phyloP scores from a whole-genome alignment of 495 filamentous ascomycete genomes.

The Penicillium flavigenum region DNA sequence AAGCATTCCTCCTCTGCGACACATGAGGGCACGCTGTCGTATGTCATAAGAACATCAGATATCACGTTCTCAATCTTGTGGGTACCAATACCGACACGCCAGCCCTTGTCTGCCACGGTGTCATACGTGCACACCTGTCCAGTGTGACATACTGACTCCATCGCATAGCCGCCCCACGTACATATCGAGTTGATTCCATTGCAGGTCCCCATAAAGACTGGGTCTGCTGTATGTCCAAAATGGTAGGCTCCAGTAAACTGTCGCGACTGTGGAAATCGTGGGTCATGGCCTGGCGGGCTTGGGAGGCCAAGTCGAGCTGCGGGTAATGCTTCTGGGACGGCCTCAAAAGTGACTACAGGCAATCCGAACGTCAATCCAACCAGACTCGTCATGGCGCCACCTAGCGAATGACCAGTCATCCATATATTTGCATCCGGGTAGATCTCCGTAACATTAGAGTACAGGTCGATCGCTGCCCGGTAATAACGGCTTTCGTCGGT shows the following conservation, averaged over 20 bases:
- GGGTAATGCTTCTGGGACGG: constrained; percentile 84
- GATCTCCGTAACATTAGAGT: constrained; percentile 83
- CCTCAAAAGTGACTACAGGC: constrained; percentile 86
- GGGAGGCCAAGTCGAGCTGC: constrained; percentile 84
- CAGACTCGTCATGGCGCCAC: constrained; percentile 80
- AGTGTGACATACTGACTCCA: constrained; percentile 89
- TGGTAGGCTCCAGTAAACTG: constrained; percentile 80
- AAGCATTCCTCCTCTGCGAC: constrained; percentile 71
- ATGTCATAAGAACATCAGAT: constrained; percentile 76
- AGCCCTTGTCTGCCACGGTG: constrained; percentile 83
- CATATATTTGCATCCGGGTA: constrained; percentile 87
- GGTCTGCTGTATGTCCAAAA: constrained; percentile 94
- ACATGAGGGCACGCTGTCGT: constrained; percentile 76
- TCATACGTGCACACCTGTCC: constrained; percentile 88
- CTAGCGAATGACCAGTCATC: constrained; percentile 86
- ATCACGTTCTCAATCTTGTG: constrained; percentile 87
- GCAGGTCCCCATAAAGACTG: constrained; percentile 90
- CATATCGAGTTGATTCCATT: constrained; percentile 85
- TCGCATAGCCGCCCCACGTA: constrained; percentile 88
- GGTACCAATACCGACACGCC: constrained; percentile 80
- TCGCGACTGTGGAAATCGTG: constrained; percentile 66
- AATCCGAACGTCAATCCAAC: constrained; percentile 88
- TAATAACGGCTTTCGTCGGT: constrained; percentile 87
- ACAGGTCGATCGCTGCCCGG: constrained; percentile 78
- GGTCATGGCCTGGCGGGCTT: constrained; percentile 72